Evolutionary conservation across 2,329 filamentous ascomycete genomes (phyloP).

Genomic region (Passalora sequoiae): DNA sequence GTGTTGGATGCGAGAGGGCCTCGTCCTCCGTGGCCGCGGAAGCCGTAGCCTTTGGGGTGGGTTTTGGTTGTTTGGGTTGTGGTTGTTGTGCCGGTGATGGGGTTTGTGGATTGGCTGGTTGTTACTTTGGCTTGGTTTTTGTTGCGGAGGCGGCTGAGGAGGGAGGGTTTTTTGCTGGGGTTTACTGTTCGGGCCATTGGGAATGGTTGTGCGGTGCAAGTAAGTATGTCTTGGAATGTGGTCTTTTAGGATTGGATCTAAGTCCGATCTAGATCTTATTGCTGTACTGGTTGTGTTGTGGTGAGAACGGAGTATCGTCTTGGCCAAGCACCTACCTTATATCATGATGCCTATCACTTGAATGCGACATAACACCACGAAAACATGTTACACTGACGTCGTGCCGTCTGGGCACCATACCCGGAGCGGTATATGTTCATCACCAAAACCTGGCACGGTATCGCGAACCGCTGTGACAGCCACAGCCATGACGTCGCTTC

Average conservation of each 20-base stretch:
- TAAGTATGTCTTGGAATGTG: background rate
- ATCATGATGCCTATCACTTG: background rate
- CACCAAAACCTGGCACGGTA: slow-evolving; percentile 1
- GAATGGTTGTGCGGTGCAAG: background rate
- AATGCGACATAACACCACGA: background rate
- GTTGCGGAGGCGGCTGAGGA: slow-evolving; percentile 52
- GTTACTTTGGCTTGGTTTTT: slow-evolving; percentile 39
- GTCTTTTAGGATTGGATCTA: background rate
- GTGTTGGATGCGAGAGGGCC: slow-evolving; percentile 25
- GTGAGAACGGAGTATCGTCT: background rate
- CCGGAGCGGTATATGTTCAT: background rate
- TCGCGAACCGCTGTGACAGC: background rate
- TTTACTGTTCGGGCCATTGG: slow-evolving; percentile 21
- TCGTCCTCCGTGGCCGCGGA: slow-evolving; percentile 24
- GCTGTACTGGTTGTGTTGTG: background rate
- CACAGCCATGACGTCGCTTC: background rate
- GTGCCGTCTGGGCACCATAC: background rate
- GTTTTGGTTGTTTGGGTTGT: slow-evolving; percentile 32
- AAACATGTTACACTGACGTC: background rate
- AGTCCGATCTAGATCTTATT: background rate
- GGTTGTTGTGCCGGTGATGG: slow-evolving; percentile 38
- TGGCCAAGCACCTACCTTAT: background rate
- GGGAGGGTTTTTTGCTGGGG: slow-evolving; percentile 45
- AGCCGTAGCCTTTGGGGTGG: slow-evolving; percentile 25
- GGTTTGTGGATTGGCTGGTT: slow-evolving; percentile 41